Evolutionary conservation across 345 rosid species (phyloP), one percentile per base, ranked within the genome.

Genomic region (Salix purpurea): DNA sequence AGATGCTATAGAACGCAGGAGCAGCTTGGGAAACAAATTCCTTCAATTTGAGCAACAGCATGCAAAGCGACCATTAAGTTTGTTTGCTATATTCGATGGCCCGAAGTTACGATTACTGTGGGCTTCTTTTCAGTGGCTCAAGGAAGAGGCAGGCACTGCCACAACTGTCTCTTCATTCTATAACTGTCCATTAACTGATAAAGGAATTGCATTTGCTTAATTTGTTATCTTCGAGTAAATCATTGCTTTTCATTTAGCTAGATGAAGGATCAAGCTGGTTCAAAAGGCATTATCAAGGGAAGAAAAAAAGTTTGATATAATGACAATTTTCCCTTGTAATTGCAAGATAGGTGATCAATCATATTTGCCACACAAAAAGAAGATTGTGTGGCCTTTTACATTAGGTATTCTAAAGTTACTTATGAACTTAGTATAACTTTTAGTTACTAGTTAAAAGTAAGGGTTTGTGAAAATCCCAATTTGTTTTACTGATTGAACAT

Each of bases 91-190:
- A 60, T 86, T 92, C 64, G 91, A 89, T 78, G 91, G 89, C 61
- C 92, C 97, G 1, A 88, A 88, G 77, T 65, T 93, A 73, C 82
- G 88, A 66, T 81, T 95, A 80, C 93, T 95, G 70, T 90, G 88
- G 93, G 85, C 93, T 74, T 90, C 88, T 78, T 84, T 91, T 78
- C 85, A 78, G 75, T 86, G 87, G 70, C 93, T 95, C 67, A 88
- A 93, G 85, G 84, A 91, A 83, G 92, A 93, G 96, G 97, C 83
- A 86, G 80, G 94, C 82, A 79, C 77, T 84, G 74, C 78, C 76
- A 78, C 81, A 76, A 40, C 75, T 76, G 66, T 68, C 62, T 82
- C 78, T 80, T 76, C 76, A 75, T 15, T 68, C 69, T 37, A 37
- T 67, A 32, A 37, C 6, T 65, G 4, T 6, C 52, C 52, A 46